These are phyloP conservation scores for Candida manassasensis DNA, from an alignment of 805 yeast genomes.

Conservation along the genomic window DNA sequence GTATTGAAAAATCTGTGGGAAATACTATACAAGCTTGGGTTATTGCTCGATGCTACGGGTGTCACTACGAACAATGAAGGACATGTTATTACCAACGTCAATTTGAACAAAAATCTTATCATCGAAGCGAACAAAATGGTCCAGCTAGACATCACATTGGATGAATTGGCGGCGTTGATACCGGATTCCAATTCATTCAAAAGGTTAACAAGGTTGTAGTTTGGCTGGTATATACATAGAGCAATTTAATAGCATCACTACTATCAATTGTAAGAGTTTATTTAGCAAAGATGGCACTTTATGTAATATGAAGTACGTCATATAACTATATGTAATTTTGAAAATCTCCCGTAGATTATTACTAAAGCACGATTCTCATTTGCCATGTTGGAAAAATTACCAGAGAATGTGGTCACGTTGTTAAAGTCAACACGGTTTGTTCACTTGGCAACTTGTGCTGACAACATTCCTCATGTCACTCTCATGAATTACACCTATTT, in stretches of 20 bases:
- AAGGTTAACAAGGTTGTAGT: conserved; percentile 19
- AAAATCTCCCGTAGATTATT: too few relatives aligned
- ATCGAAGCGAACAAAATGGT: conserved; percentile 46
- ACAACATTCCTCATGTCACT: conserved; percentile 78
- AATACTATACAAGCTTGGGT: conserved; percentile 48
- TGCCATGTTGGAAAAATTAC: conserved; percentile 19
- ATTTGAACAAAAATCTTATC: conserved; percentile 25
- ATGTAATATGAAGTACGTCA: too few relatives aligned
- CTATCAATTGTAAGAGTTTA: too few relatives aligned
- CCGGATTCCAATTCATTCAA: conserved; percentile 19
- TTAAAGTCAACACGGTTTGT: conserved; percentile 63
- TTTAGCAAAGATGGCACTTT: too few relatives aligned
- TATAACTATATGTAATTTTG: too few relatives aligned
- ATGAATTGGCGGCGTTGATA: conserved; percentile 40
- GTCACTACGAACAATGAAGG: conserved; percentile 39
- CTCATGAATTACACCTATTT: conserved; percentile 84
- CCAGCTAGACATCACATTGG: conserved; percentile 47
- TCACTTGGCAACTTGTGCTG: conserved; percentile 77
- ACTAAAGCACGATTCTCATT: too few relatives aligned
- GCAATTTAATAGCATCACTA: too few relatives aligned
- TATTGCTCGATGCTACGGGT: conserved; percentile 45
- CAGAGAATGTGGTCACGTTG: conserved; percentile 36
- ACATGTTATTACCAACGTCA: conserved; percentile 23
- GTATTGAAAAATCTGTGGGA: conserved; percentile 76
- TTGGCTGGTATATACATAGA: too few relatives aligned